These are phyloP conservation scores for Coprinellus aureogranulatus DNA, from an alignment of 768 basidiomycete species.

Conservation along the genomic window DNA sequence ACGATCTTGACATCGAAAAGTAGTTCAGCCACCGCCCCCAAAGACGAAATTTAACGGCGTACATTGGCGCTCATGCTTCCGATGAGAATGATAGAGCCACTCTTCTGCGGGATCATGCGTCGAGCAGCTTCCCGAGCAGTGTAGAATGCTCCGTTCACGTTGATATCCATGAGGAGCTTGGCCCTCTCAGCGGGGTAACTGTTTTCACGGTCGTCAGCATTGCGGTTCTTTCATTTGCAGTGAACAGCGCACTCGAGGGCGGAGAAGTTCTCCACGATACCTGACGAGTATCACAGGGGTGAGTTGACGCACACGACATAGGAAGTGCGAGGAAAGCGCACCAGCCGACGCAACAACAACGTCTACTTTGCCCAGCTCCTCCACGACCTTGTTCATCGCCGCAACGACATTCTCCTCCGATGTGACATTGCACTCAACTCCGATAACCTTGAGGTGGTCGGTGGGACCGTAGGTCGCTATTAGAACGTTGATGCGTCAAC, in stretches of 20 bases:
- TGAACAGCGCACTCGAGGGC: conserved; percentile 63
- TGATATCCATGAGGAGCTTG: conserved; percentile 84
- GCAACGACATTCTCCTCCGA: conserved; percentile 75
- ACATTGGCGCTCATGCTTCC: conserved; percentile 91
- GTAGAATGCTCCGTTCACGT: conserved; percentile 91
- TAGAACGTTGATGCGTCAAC: conserved; percentile 16
- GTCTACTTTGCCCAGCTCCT: conserved; percentile 70
- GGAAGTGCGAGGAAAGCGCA: conserved; percentile 22
- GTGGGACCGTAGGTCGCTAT: conserved; percentile 54
- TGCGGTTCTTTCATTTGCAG: conserved; percentile 16
- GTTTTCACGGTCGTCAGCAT: conserved; percentile 1
- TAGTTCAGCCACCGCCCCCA: conserved; percentile 3
- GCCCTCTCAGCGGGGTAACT: conserved; percentile 87
- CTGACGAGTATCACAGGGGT: conserved; percentile 31
- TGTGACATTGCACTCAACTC: conserved; percentile 84
- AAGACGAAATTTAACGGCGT: conserved; percentile 14
- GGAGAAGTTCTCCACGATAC: conserved; percentile 84
- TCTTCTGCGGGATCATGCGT: conserved; percentile 79
- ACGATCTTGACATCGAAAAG: conserved; percentile 52
- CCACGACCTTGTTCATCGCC: conserved; percentile 64
- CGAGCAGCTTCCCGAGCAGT: conserved; percentile 96
- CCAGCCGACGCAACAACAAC: conserved; percentile 89
- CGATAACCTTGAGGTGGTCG: conserved; percentile 64
- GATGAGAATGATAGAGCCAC: conserved; percentile 82
- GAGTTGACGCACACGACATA: background rate